Base-by-base conservation (phyloP, 1,284 basidiomycete species). In the Microbotryum lychnidis-dioicae region DNA sequence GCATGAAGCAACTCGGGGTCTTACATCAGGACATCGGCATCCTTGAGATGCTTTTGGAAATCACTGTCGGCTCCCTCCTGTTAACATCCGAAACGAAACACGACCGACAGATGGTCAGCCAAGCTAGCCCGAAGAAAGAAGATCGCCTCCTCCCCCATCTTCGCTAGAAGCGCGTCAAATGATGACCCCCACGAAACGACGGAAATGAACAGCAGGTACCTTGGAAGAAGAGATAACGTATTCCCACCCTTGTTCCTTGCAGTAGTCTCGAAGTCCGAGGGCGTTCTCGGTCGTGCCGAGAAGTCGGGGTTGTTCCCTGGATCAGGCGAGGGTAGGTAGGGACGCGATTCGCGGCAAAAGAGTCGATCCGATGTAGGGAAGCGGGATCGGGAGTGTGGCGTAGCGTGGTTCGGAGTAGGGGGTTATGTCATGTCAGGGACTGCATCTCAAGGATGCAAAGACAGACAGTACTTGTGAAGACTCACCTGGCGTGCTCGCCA, bases 231-330 rank as follows among this genome's bases (percentile, higher is more conserved):
- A 86, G 58, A 91, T 88, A 50, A 74, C 66, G 55, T 80, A 82
- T 75, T 91, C 86, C 75, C 91, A 87, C 27, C 91, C 91, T 65
- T 85, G 78, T 42, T 83, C 80, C 71, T 84, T 81, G 70, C 53
- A 54, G 49, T 61, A 63, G 20, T 57, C 55, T 29, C 47, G 50
- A 0, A 71, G 37, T 23, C 75, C 76, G 54, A 77, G 75, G 46
- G 73, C 82, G 80, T 96, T 97, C 79, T 97, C 89, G 63, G 85
- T 81, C 20, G 92, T 91, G 60, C 91, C 92, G 52, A 94, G 81
- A 48, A 96, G 85, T 75, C 87, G 84, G 56, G 88, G 83, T 77
- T 96, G 54, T 29, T 52, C 23, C 20, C 10, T 52, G 45, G 2
- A 16, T n/a, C 27, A 27, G 27, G 27, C 27, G 27, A 16, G 50